Evolutionary conservation across 176 grass and related monocot species (phyloP).

Genomic region (Pharus latifolius): DNA sequence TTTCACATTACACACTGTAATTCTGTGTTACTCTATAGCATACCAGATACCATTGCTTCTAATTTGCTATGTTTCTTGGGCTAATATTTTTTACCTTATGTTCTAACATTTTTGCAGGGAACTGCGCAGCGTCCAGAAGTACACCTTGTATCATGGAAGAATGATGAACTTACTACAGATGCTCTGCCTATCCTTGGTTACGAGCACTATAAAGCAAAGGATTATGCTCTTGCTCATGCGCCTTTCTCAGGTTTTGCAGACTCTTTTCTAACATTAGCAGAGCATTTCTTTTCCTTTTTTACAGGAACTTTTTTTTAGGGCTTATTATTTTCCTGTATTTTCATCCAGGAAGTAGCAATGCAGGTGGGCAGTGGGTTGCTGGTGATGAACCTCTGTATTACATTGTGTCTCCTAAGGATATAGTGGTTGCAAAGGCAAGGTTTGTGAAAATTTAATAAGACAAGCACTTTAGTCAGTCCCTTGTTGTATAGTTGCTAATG

Average conservation of each 20-base stretch:
- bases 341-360: conserved; percentile 82
- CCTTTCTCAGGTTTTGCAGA: conserved; percentile 84
- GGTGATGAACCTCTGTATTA: conserved; percentile 98
- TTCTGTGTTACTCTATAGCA: background rate
- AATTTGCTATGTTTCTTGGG: background rate
- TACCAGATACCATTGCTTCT: background rate
- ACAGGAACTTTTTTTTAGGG: conserved; percentile 7
- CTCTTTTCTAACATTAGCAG: background rate
- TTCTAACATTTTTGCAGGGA: conserved; percentile 48
- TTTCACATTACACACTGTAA: background rate
- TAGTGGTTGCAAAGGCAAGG: conserved; percentile 95
- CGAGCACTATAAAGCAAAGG: conserved; percentile 94
- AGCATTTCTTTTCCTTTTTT: conserved; percentile 13
- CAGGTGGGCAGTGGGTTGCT: conserved; percentile 93
- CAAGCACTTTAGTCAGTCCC: background rate
- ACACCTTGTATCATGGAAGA: conserved; percentile 91
- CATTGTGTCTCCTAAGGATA: conserved; percentile 96
- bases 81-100: conserved; percentile 10
- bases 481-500: background rate
- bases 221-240: conserved; percentile 85
- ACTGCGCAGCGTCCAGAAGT: conserved; percentile 91
- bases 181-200: conserved; percentile 95
- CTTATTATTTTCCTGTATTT: conserved; percentile 18
- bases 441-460: conserved; percentile 31
- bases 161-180: conserved; percentile 94